Percentiles rank a stretch among this genome's conserved stretches.
Evolutionary conservation across 2,329 filamentous ascomycete genomes (phyloP).

Genomic region (Diaporthe sp.): DNA sequence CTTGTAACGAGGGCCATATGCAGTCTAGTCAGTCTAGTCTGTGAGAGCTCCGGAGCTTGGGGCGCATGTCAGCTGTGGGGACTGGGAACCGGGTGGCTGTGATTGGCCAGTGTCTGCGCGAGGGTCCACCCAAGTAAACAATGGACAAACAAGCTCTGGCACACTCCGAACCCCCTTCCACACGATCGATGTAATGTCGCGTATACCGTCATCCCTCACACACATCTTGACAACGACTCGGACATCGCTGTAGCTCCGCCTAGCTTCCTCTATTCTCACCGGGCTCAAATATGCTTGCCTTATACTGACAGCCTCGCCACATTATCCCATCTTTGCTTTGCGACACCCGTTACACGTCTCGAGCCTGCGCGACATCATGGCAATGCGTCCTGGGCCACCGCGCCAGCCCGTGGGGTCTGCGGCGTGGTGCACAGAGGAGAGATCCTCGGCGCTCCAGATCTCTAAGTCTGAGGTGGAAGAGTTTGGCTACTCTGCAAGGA

Average conservation of each 20-base stretch:
- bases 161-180: constrained; percentile 16
- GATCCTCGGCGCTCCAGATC: constrained; percentile 81
- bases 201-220: constrained; percentile 14
- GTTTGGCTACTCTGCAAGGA: constrained; percentile 90
- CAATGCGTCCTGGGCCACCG: constrained; percentile 63
- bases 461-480: constrained; percentile 89
- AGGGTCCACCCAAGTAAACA: constrained; percentile 29
- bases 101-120: not conserved
- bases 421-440: constrained; percentile 89
- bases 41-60: not conserved
- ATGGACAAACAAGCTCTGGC: constrained; percentile 37
- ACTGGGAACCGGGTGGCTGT: not conserved
- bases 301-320: constrained; percentile 15
- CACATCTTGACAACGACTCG: constrained; percentile 11
- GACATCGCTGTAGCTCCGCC: constrained; percentile 1
- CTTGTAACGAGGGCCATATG: not conserved
- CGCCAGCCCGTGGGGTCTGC: constrained; percentile 82
- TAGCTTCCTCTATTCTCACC: not conserved
- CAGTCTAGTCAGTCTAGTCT: not conserved
- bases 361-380: constrained; percentile 45
- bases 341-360: constrained; percentile 25
- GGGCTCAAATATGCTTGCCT: constrained; percentile 37
- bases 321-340: constrained; percentile 1
- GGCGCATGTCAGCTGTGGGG: not conserved
- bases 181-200: constrained; percentile 14